phyloP scores from a whole-genome alignment of 2,329 filamentous ascomycete species.

The Beauveria sp. region DNA sequence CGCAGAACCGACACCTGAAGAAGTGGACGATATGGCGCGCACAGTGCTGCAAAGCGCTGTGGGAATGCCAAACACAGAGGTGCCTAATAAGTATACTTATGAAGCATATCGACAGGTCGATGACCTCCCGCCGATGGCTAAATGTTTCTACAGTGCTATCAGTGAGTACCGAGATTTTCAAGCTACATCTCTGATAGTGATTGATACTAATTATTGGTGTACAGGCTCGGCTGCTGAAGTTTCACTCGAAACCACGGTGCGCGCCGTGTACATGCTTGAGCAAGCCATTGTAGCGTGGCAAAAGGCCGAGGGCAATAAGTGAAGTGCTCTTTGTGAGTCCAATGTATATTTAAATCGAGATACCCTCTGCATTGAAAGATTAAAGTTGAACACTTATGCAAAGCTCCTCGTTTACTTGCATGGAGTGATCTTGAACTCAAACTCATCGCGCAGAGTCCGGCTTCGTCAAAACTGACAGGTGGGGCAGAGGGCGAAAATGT shows the following conservation, averaged over 20 bases:
- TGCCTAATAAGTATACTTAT: conserved; percentile 15
- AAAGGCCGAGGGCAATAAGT: conserved; percentile 10
- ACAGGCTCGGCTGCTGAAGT: conserved; percentile 26
- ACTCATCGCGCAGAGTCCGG: neutral
- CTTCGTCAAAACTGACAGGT: neutral
- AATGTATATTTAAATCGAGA: neutral
- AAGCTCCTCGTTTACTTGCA: neutral
- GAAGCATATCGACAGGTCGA: conserved; percentile 24
- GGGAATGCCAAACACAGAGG: neutral
- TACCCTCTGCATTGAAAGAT: neutral
- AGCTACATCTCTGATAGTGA: neutral
- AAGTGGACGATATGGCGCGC: conserved; percentile 18
- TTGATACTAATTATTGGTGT: conserved; percentile 14
- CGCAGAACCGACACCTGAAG: conserved; percentile 19
- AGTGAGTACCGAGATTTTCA: conserved; percentile 18
- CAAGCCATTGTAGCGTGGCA: conserved; percentile 29
- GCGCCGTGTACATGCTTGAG: conserved; percentile 32
- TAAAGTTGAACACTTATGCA: neutral
- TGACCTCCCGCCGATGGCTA: conserved; percentile 25
- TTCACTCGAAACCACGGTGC: conserved; percentile 25
- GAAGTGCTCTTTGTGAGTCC: neutral
- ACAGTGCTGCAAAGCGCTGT: conserved; percentile 16
- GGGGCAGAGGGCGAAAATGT: neutral
- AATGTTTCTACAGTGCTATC: conserved; percentile 25
- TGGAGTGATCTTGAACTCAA: neutral